Conservation (phyloP, 2,329 filamentous ascomycete genomes). For the Phaeosphaeria sp. region DNA sequence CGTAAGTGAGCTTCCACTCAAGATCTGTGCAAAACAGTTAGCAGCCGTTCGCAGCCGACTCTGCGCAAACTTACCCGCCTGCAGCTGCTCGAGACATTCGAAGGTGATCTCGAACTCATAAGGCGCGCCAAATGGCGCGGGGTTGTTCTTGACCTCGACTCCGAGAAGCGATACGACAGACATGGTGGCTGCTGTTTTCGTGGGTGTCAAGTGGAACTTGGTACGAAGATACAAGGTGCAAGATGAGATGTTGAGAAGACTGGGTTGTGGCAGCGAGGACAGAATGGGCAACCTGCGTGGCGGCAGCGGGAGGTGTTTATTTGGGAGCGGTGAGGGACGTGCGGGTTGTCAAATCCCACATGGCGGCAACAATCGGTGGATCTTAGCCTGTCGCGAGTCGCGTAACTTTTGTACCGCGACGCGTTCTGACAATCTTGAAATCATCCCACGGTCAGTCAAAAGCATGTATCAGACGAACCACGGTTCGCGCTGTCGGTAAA, state of each 20-base stretch:
- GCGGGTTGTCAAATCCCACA: constrained; percentile 22
- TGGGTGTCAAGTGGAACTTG: background rate
- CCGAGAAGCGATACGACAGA: constrained; percentile 95
- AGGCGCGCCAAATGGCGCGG: constrained; percentile 87
- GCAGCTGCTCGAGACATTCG: constrained; percentile 91
- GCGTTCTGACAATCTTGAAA: too few species aligned
- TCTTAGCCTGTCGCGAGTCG: constrained; percentile 14
- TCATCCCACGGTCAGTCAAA: background rate
- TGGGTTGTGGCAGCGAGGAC: background rate
- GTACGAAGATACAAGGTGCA: background rate
- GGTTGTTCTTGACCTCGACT: constrained; percentile 96
- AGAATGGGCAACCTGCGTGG: constrained; percentile 1
- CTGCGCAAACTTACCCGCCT: constrained; percentile 72
- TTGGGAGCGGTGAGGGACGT: constrained; percentile 25
- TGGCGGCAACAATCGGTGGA: constrained; percentile 26
- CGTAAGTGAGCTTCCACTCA: constrained; percentile 99
- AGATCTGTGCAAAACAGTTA: constrained; percentile 68
- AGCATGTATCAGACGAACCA: background rate
- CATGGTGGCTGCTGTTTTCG: constrained; percentile 64
- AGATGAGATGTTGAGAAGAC: background rate
- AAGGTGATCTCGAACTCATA: constrained; percentile 99
- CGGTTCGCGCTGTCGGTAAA: too few species aligned
- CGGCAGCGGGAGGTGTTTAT: constrained; percentile 21
- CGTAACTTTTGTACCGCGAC: constrained; percentile 18
- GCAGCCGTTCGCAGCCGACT: background rate